phyloP scores from a whole-genome alignment of 345 rosid genomes.

The Eucalyptus shirleyi region DNA sequence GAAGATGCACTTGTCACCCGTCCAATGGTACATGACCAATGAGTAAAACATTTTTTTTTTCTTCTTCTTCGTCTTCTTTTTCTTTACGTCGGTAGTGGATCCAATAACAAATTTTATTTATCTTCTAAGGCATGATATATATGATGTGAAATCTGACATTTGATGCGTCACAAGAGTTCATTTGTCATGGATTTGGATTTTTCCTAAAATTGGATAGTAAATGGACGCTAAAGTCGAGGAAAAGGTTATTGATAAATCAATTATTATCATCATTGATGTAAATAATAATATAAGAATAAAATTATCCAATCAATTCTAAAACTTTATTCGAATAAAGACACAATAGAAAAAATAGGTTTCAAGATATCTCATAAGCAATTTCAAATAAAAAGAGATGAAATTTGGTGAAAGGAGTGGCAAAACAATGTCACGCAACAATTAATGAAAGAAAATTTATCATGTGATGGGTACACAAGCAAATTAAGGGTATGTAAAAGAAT shows the following conservation, averaged over 20 bases:
- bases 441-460: no score
- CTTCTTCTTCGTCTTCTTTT: no score
- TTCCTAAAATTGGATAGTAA: background rate
- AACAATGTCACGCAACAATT: no score
- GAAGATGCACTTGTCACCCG: background rate
- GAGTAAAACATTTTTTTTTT: background rate
- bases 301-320: no score
- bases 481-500: no score
- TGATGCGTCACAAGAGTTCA: background rate
- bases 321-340: no score
- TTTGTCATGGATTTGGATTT: background rate
- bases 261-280: rapidly evolving
- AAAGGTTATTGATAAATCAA: background rate
- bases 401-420: background rate
- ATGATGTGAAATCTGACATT: background rate
- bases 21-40: background rate
- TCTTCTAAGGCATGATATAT: background rate
- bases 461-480: no score
- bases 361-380: background rate
- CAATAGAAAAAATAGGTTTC: background rate
- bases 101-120: background rate
- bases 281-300: background rate
- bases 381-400: background rate
- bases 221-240: background rate
- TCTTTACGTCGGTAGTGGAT: background rate